Conservation (phyloP, 495 filamentous ascomycete species). For the Penicillium egyptiacum region DNA sequence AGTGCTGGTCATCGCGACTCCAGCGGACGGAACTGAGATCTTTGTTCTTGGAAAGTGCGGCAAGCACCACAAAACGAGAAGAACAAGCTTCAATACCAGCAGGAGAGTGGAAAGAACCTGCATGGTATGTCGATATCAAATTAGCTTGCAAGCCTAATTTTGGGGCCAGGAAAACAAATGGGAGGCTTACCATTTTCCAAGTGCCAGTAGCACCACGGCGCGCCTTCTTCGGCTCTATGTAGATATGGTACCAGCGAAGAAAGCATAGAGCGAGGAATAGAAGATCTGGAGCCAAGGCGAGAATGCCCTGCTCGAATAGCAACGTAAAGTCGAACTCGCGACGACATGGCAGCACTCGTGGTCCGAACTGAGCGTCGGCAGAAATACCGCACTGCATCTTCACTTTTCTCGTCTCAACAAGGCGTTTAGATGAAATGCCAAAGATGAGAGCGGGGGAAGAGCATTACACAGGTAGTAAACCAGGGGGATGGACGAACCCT, state of each 20-base stretch:
- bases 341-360: neutral
- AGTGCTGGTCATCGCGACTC: neutral
- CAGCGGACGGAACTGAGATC: neutral
- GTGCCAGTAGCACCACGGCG: neutral
- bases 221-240: neutral
- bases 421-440: no score
- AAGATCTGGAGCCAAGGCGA: neutral
- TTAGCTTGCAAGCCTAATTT: neutral
- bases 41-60: neutral
- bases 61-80: neutral
- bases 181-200: neutral
- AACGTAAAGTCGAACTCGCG: neutral
- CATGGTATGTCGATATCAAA: neutral
- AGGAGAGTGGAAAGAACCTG: neutral
- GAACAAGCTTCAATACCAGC: neutral
- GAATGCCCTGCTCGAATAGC: neutral
- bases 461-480: no score
- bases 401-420: neutral
- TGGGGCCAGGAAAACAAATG: neutral
- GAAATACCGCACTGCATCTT: neutral
- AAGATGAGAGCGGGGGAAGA: no score
- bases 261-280: neutral
- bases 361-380: neutral
- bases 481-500: no score
- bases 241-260: neutral